Base-by-base conservation (phyloP, 2,329 filamentous ascomycete genomes). In the Botrytis porri region DNA sequence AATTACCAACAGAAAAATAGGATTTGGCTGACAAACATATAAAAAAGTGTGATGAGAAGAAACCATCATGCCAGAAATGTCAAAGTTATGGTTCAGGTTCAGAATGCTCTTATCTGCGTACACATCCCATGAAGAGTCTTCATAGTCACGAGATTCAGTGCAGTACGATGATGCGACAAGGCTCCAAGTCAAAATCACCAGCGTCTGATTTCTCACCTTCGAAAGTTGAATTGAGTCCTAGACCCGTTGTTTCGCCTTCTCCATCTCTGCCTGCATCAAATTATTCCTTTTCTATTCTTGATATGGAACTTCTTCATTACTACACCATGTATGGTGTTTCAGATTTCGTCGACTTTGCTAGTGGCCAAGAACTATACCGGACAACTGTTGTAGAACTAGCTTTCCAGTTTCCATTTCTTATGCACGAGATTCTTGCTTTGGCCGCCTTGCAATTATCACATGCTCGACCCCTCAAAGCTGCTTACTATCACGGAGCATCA, bases 291-390 rank as follows among this genome's bases (percentile, higher is more conserved):
- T 76, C 76, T 41, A 77, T 82, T n/a, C 76, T 82, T n/a, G 83
- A 83, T 48, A 77, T 85, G 14, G 84, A 85, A 72, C 75, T 86
- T 35, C 80, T 83, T 61, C 83, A 86, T 73, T 77, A 83, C 65
- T 85, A 84, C 75, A 80, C 84, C 39, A 83, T 79, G 18, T 83
- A 82, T 7, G 81, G 82, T 65, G 75, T 41, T 39, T 41, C 69
- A 61, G 78, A 66, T 66, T 79, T 77, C 37, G 32, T 76, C n/a
- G 76, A 77, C 35, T 73, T 71, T 37, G 16, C 66, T 10, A 70
- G 66, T 16, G 63, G 67, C 5, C 43, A 71, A n/a, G 66, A 75
- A 45, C 61, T 79, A 10, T 78, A 78, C 54, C 74, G 77, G n/a
- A 75, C 77, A 20, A 74, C 73, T 25, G 73, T 80, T 59, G 74